A percentile compares a stretch with the other conserved stretches of the same genome.
Evolutionary conservation across 169 alveolate genomes (phyloP).

Genomic region (Plasmodium gaboni): DNA sequence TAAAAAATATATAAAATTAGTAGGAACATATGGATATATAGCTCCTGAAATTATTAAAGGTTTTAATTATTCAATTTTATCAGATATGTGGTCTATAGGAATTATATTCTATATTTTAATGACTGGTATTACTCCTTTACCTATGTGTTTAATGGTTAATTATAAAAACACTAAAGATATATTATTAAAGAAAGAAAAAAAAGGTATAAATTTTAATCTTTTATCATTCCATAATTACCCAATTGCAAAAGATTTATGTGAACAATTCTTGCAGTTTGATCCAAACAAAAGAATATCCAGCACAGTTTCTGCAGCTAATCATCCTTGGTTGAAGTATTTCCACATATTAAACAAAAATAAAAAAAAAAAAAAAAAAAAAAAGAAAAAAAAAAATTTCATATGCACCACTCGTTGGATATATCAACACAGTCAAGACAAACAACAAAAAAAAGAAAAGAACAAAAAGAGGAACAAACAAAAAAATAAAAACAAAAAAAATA

Average conservation of each 20-base stretch:
- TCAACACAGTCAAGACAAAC: neutral
- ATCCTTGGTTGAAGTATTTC: slow-evolving; percentile 91
- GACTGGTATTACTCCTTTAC: slow-evolving; percentile 94
- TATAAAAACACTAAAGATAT: slow-evolving; percentile 88
- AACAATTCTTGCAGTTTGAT: slow-evolving; percentile 87
- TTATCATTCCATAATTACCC: slow-evolving; percentile 92
- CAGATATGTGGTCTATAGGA: slow-evolving; percentile 94
- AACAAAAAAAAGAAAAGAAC: neutral
- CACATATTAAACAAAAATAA: slow-evolving; percentile 5
- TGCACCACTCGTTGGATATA: neutral
- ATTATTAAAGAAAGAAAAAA: slow-evolving; percentile 84
- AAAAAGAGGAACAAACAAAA: too few species aligned
- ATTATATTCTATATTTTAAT: slow-evolving; percentile 91
- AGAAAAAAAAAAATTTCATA: too few species aligned
- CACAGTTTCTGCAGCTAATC: slow-evolving; percentile 89
- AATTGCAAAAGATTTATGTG: slow-evolving; percentile 91
- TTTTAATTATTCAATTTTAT: slow-evolving; percentile 87
- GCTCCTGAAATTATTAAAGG: slow-evolving; percentile 91
- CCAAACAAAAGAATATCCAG: slow-evolving; percentile 87
- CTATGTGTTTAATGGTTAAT: slow-evolving; percentile 91
- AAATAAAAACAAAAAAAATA: too few species aligned
- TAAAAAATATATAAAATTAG: slow-evolving; percentile 79
- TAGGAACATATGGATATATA: slow-evolving; percentile 90
- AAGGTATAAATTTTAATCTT: slow-evolving; percentile 90
- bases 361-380: too few species aligned